Percentiles rank a stretch among this genome's conserved stretches.
Conservation (phyloP, 148 eudicot species). For the Fagopyrum homotropicum region DNA sequence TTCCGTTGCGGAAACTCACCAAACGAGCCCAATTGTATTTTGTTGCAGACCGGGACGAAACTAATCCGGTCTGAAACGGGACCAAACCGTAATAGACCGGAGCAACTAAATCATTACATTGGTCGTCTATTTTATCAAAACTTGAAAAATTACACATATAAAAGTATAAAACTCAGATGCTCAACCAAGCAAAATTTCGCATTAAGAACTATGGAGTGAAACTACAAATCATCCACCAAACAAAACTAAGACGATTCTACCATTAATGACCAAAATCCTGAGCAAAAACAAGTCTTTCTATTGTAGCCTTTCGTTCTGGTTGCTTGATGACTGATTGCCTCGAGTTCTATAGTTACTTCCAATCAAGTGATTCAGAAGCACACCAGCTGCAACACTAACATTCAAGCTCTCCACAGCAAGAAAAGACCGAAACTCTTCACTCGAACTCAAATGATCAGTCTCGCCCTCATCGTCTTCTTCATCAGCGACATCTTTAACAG, state of each 20-base stretch:
- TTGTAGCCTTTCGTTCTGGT: not conserved
- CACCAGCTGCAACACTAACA: slow-evolving; percentile 99
- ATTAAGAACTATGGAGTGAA: not conserved
- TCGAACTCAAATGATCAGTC: slow-evolving; percentile 17
- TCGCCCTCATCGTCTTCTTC: slow-evolving; percentile 27
- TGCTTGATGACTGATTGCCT: not conserved
- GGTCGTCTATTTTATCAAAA: too few species aligned
- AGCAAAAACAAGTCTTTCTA: slow-evolving; percentile 2
- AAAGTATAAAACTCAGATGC: not conserved
- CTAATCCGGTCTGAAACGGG: too few species aligned
- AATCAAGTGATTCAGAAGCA: slow-evolving; percentile 82
- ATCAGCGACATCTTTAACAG: slow-evolving; percentile 27
- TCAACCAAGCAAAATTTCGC: not conserved
- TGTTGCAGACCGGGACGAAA: too few species aligned
- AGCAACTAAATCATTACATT: too few species aligned
- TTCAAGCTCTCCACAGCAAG: slow-evolving; percentile 97
- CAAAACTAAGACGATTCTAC: not conserved
- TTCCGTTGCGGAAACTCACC: too few species aligned
- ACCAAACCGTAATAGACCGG: too few species aligned
- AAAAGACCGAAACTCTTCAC: slow-evolving; percentile 63
- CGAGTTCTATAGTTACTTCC: slow-evolving; percentile 34
- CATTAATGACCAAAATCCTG: not conserved
- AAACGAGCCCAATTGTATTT: too few species aligned
- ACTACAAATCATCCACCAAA: not conserved
- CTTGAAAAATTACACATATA: too few species aligned